phyloP scores from a whole-genome alignment of 345 rosid species.

The Excoecaria cochinchinensis region DNA sequence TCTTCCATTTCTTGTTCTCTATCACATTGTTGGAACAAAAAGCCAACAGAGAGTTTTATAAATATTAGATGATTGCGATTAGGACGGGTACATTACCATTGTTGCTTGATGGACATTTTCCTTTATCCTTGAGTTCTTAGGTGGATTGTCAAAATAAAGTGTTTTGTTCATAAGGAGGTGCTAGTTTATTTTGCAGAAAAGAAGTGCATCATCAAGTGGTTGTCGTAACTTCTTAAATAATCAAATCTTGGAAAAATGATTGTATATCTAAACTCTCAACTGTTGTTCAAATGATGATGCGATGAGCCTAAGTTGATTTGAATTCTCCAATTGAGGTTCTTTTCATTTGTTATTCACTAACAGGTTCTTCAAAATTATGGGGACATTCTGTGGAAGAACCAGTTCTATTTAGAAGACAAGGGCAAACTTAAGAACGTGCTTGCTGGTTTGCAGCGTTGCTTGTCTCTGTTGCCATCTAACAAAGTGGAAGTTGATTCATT shows the following conservation, averaged over 20 bases:
- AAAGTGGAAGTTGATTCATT: slow-evolving; percentile 33
- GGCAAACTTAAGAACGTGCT: slow-evolving; percentile 65
- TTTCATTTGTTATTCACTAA: slow-evolving; percentile 10
- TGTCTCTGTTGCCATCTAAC: slow-evolving; percentile 58
- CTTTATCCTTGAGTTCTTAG: background rate
- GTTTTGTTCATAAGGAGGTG: background rate
- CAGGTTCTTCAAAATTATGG: slow-evolving; percentile 84
- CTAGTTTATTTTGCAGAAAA: background rate
- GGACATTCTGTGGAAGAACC: slow-evolving; percentile 60
- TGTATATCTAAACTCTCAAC: background rate
- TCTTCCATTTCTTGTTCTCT: too few species aligned
- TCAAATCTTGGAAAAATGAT: background rate
- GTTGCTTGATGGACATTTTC: slow-evolving; percentile 3
- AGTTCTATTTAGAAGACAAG: slow-evolving; percentile 65
- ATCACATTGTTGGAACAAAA: background rate
- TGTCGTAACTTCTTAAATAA: background rate
- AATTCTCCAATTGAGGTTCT: slow-evolving; percentile 13
- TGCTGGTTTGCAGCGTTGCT: slow-evolving; percentile 69
- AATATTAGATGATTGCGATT: background rate
- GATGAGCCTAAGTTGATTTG: background rate
- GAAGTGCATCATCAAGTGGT: background rate
- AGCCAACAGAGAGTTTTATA: background rate
- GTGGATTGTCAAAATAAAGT: background rate
- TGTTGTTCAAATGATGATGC: background rate
- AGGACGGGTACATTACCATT: background rate